Evolutionary conservation across 352 stramenopile genomes (phyloP), one percentile per base, ranked within the genome.

Genomic region (Phytophthora cajani): DNA sequence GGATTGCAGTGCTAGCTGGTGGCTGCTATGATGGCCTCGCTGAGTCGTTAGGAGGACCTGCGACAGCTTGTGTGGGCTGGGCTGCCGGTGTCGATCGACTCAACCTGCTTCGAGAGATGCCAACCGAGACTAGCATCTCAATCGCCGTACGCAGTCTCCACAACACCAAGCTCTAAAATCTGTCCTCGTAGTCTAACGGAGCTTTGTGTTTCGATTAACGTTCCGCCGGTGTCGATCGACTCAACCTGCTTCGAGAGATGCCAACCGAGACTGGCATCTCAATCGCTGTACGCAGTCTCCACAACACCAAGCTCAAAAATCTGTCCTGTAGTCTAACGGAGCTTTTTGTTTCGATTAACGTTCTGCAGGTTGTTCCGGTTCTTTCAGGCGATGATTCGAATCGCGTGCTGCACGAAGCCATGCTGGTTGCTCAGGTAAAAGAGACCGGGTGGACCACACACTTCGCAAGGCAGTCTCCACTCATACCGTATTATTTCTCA

Each of bases 71-170:
- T 52, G 89, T 96, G 19, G 90, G 90, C 14, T 97, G 90, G 90
- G 90, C 90, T 6, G 90, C 90, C 42, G 90, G 90, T 10, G 76
- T 97, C n/a, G 88, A 97, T 58, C 82, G 90, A 10, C 69, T 97
- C 14, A 80, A 79, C 54, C 67, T 94, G 9, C 80, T 96, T 49
- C 77, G 80, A 14, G 77, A 89, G 33, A 62, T 77, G 7, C 27
- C 52, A 16, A 51, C 44, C 6, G 38, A 78, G 3, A 21, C 54
- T 8, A 19, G 64, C 7, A 49, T 64, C 27, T 85, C 86, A 5
- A 81, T 95, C 62, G 78, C 87, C 58, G 86, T 94, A 67, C 19
- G 65, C 51, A 64, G n/a, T 14, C 54, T 25, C 5, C 40, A n/a
- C 14, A 54, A 12, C 0, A 6, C 49, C 0, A 38, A 36, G 52